These are phyloP conservation scores for Hymenoscyphus fructigenus DNA, from an alignment of 2,329 filamentous ascomycete species.

Conservation along the genomic window DNA sequence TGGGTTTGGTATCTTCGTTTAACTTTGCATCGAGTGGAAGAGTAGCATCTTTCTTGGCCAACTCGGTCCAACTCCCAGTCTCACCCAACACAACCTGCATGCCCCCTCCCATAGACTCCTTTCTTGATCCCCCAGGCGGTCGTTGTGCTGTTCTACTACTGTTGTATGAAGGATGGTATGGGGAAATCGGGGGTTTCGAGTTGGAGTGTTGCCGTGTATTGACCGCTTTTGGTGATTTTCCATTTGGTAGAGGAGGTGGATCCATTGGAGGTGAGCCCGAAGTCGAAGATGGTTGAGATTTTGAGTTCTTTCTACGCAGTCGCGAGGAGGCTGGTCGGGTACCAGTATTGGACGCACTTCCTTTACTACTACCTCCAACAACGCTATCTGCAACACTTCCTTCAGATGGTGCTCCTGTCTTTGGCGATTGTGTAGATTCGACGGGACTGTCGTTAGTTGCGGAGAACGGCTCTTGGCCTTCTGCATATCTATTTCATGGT, in stretches of 20 bases:
- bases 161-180: conserved; percentile 34
- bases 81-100: conserved; percentile 90
- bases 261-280: conserved; percentile 32
- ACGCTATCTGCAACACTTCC: not conserved
- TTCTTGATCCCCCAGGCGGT: conserved; percentile 27
- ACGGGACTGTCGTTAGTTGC: conserved; percentile 12
- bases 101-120: conserved; percentile 55
- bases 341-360: conserved; percentile 18
- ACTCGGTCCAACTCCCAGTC: conserved; percentile 84
- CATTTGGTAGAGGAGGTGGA: conserved; percentile 26
- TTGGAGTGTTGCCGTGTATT: not conserved
- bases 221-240: conserved; percentile 9
- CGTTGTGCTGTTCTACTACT: conserved; percentile 18
- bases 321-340: conserved; percentile 24
- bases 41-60: conserved; percentile 80
- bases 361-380: conserved; percentile 9
- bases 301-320: conserved; percentile 25
- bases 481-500: conserved; percentile 34
- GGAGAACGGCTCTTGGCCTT: conserved; percentile 32
- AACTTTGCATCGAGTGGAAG: conserved; percentile 65
- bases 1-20: conserved; percentile 54
- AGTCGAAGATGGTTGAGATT: conserved; percentile 30
- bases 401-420: not conserved
- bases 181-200: conserved; percentile 26
- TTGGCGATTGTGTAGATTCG: conserved; percentile 15